Evolutionary conservation across 495 filamentous ascomycete species (phyloP).

Genomic region (Aspergillus heteromorphus): DNA sequence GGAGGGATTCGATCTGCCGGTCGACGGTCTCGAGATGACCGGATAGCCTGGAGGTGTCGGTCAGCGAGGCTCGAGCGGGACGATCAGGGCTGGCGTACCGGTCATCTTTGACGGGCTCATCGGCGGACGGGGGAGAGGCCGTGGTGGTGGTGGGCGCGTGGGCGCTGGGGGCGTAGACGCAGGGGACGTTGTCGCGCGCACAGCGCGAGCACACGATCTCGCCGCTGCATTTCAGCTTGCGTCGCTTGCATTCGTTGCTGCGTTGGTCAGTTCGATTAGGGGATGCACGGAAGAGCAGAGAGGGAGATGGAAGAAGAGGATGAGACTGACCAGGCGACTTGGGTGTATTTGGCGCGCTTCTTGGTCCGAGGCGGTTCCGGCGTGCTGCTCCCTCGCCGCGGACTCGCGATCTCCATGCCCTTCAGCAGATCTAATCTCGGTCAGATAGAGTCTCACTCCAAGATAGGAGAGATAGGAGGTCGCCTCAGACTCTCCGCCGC

Average conservation of each 20-base stretch:
- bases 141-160: constrained; percentile 4
- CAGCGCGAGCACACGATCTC: constrained; percentile 73
- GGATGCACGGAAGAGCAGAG: too few relatives aligned
- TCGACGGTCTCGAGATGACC: constrained; percentile 25
- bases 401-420: constrained; percentile 4
- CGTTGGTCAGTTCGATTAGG: constrained; percentile 4
- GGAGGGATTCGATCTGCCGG: constrained; percentile 24
- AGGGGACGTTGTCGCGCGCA: constrained; percentile 55
- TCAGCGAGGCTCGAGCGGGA: not conserved
- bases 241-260: constrained; percentile 80
- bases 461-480: too few relatives aligned
- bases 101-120: constrained; percentile 17
- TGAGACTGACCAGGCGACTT: constrained; percentile 29
- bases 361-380: constrained; percentile 22
- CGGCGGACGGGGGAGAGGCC: constrained; percentile 4
- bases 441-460: not conserved
- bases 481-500: too few relatives aligned
- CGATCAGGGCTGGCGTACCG: constrained; percentile 9
- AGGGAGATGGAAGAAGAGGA: too few relatives aligned
- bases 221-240: constrained; percentile 90
- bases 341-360: constrained; percentile 37
- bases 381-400: constrained; percentile 2
- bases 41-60: constrained; percentile 12
- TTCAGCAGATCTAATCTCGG: not conserved
- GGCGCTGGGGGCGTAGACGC: constrained; percentile 51